phyloP scores from a whole-genome alignment of 768 basidiomycete species.

The Mycena floridula region DNA sequence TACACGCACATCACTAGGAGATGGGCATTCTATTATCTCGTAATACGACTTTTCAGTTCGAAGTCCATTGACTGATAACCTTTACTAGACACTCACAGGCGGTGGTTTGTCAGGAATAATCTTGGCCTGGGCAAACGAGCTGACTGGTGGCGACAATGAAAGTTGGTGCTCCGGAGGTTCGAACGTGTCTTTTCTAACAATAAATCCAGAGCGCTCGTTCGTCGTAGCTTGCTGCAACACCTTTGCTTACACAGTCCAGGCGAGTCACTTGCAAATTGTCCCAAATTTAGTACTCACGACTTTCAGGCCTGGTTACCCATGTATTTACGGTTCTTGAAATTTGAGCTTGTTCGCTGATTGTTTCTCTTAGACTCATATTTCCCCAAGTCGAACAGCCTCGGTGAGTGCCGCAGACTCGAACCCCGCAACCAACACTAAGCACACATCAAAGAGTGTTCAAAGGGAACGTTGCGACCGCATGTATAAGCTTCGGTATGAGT shows the following conservation, averaged over 20 bases:
- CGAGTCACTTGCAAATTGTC: neutral
- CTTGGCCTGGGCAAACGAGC: slow-evolving; percentile 32
- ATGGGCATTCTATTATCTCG: slow-evolving; percentile 32
- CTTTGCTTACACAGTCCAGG: slow-evolving; percentile 27
- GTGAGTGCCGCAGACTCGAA: neutral
- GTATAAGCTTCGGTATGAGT: slow-evolving; percentile 26
- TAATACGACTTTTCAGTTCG: slow-evolving; percentile 4
- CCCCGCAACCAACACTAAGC: too few species aligned
- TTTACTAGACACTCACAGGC: slow-evolving; percentile 18
- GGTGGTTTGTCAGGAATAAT: slow-evolving; percentile 29
- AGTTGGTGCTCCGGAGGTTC: slow-evolving; percentile 10
- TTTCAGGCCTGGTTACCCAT: slow-evolving; percentile 26
- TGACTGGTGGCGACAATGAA: slow-evolving; percentile 28
- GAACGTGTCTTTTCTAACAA: slow-evolving; percentile 1
- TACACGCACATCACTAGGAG: slow-evolving; percentile 27
- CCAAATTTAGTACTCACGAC: neutral
- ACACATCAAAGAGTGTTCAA: slow-evolving; percentile 17
- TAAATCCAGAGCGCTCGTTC: slow-evolving; percentile 26
- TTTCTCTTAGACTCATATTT: slow-evolving; percentile 29
- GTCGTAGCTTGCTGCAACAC: slow-evolving; percentile 30
- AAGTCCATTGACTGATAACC: neutral
- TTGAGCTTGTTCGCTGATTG: too few species aligned
- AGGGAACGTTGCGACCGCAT: slow-evolving; percentile 26
- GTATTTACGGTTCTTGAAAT: too few species aligned
- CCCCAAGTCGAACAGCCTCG: slow-evolving; percentile 30